phyloP scores from a whole-genome alignment of 176 grass and related monocot genomes.

The Bolboschoenus planiculmis region DNA sequence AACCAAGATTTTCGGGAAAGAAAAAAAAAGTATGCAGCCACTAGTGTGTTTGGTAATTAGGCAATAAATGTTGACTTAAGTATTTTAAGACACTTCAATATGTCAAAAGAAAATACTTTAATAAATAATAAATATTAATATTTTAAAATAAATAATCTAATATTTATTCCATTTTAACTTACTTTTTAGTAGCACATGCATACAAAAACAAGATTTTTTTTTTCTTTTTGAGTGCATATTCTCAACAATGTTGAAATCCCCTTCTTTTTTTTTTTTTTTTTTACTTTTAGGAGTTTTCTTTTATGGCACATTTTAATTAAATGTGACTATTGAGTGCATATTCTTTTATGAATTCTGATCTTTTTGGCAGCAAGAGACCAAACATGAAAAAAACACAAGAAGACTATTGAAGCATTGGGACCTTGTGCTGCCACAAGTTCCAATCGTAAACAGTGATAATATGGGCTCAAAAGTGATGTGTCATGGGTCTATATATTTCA shows the following conservation, averaged over 20 bases:
- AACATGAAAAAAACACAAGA: not conserved
- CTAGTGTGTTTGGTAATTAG: not conserved
- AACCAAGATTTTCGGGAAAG: not conserved
- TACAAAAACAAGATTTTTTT: not conserved
- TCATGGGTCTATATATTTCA: not conserved
- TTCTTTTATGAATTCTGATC: not conserved
- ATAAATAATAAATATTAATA: not conserved
- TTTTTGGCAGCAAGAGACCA: not conserved
- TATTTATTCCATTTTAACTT: not conserved
- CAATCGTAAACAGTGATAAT: constrained; percentile 5
- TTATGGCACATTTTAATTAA: not conserved
- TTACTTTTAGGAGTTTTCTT: not conserved
- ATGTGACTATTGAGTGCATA: not conserved
- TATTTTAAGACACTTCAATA: not conserved
- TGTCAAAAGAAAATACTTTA: not conserved
- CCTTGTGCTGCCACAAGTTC: not conserved
- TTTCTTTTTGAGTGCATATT: not conserved
- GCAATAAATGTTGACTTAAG: not conserved
- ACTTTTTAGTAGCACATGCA: not conserved
- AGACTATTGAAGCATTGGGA: not conserved
- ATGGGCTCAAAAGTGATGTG: constrained; percentile 16
- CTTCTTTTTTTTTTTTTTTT: not conserved
- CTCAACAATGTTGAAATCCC: not conserved
- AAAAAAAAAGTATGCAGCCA: not conserved
- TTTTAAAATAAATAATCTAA: not conserved